Base-by-base conservation (phyloP, 2,329 filamentous ascomycete species). In the Aspergillus brasiliensis region DNA sequence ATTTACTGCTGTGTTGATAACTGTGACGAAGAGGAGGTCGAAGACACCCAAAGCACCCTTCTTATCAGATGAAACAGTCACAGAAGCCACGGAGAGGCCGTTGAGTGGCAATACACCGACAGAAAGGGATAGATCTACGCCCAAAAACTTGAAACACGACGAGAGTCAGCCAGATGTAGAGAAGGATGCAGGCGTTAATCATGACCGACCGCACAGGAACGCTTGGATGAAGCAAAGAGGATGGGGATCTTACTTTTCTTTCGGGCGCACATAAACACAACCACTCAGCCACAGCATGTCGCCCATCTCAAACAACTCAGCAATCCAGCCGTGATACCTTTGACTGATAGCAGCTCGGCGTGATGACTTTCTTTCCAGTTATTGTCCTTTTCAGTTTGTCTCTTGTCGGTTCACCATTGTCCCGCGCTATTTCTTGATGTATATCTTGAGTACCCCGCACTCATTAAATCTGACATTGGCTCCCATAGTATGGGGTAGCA, bases 11-110 rank as follows among this genome's bases (percentile, higher is more conserved):
- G 59, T 65, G 5, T 68, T 67, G 53, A 57, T 65, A 27, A n/a
- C 67, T 6, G 63, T 62, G 5, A 68, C 65, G 49, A 63, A 61
- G 44, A 63, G 63, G 19, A 63, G 66, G 38, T 67, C 57, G 63
- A 56, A 40, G 19, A 65, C 64, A 63, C 61, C 65, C n/a, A 62
- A 68, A 25, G 31, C 59, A 13, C 49, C 67, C 46, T 53, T 51
- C 21, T 68, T 60, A 23, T 58, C 58, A 3, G 56, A 60, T 58
- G 57, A 59, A 34, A 11, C 31, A 38, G 58, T 65, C 44, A 58
- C 56, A 23, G 58, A 63, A 7, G 60, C 62, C 15, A 59, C 65
- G 34, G 62, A 64, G 38, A 63, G 63, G 2, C 62, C 61, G 13
- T 47, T 27, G 31, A 44, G 17, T 21, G 34, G 28, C 46, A 56